Evolutionary conservation across 2,329 filamentous ascomycete species (phyloP).

Genomic region (Parasarocladium wereldwijsianum): DNA sequence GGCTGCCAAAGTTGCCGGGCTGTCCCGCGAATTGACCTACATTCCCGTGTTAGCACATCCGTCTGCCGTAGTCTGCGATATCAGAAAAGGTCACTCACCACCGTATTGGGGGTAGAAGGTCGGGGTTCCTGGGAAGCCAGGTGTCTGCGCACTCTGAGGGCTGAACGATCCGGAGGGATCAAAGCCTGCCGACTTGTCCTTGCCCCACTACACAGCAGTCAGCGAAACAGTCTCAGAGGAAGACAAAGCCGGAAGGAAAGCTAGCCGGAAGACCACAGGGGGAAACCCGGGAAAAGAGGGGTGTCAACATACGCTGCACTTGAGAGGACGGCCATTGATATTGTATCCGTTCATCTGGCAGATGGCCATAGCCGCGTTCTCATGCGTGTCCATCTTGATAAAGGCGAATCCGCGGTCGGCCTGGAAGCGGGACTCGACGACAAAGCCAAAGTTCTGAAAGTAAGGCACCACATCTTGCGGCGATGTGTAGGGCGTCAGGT

Average conservation of each 20-base stretch:
- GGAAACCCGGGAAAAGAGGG: constrained; percentile 1
- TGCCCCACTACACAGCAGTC: constrained; percentile 66
- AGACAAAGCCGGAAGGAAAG: no score
- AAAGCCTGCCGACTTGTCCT: constrained; percentile 87
- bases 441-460: constrained; percentile 97
- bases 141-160: constrained; percentile 60
- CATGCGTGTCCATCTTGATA: constrained; percentile 97
- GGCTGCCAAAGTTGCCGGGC: constrained; percentile 50
- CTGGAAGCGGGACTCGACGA: constrained; percentile 95
- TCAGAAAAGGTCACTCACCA: constrained; percentile 49
- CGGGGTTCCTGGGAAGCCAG: constrained; percentile 63
- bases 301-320: constrained; percentile 77
- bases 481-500: constrained; percentile 92
- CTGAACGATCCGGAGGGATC: constrained; percentile 60
- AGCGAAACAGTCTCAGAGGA: constrained; percentile 11
- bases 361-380: constrained; percentile 96
- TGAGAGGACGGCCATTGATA: constrained; percentile 88
- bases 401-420: constrained; percentile 96
- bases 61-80: no score
- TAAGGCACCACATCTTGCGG: constrained; percentile 94
- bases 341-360: constrained; percentile 97
- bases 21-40: constrained; percentile 46
- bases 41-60: background rate
- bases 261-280: no score
- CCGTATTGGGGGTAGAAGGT: constrained; percentile 92